These are phyloP conservation scores for Globisporangium nunn DNA, from an alignment of 352 stramenopile genomes.

Conservation along the genomic window DNA sequence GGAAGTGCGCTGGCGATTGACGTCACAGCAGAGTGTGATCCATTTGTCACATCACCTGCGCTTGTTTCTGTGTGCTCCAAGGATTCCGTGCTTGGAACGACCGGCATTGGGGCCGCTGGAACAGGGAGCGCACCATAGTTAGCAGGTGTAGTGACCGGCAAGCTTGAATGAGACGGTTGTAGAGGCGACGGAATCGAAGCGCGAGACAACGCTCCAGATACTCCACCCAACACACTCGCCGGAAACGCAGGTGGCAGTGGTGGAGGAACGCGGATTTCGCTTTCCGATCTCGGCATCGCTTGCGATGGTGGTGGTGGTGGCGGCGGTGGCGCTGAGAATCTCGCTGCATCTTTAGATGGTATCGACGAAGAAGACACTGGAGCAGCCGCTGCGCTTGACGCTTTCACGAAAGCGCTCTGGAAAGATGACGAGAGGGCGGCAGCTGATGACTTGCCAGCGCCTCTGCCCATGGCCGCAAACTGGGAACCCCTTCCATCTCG, in stretches of 20 bases:
- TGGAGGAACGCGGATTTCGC: background rate
- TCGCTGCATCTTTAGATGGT: background rate
- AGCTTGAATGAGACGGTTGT: background rate
- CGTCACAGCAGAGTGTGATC: too few species aligned
- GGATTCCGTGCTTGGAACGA: background rate
- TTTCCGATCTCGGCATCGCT: background rate
- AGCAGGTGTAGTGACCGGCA: background rate
- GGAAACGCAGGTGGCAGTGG: background rate
- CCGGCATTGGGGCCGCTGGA: background rate
- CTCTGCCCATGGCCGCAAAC: conserved; percentile 4
- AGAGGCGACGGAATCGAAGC: background rate
- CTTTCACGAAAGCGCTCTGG: conserved; percentile 19
- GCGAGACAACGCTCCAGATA: background rate
- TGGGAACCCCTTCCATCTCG: background rate
- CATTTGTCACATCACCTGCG: too few species aligned
- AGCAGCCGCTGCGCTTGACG: conserved; percentile 1
- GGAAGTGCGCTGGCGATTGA: too few species aligned
- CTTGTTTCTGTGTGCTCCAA: too few species aligned
- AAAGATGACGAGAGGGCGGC: conserved; percentile 10
- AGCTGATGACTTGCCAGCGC: conserved; percentile 31
- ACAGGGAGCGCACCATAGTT: background rate
- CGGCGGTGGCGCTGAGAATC: background rate
- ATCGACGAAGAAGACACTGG: background rate
- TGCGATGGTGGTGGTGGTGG: background rate
- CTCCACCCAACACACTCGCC: background rate